Conservation (phyloP, 345 rosid genomes). For the Gossypium rotundifolium region DNA sequence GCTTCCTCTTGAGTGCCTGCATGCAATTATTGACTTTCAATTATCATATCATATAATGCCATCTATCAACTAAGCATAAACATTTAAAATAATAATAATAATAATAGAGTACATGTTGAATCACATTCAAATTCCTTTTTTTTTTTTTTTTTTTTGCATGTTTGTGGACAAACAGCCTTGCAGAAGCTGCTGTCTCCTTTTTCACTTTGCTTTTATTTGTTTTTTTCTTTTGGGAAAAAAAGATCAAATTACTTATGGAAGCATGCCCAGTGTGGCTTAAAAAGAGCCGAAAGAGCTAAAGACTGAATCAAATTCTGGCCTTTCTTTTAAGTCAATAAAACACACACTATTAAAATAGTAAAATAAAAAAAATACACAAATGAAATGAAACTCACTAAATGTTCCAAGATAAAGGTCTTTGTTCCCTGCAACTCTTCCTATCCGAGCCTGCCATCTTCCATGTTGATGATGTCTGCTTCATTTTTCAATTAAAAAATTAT, state of each 20-base stretch:
- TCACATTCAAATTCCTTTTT: not conserved
- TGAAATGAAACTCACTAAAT: conserved; percentile 46
- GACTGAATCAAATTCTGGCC: not conserved
- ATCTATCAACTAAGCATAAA: too few species aligned
- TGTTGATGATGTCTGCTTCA: conserved; percentile 62
- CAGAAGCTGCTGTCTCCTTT: not conserved
- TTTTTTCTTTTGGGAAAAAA: conserved; percentile 1
- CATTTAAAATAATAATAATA: too few species aligned
- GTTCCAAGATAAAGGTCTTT: conserved; percentile 98
- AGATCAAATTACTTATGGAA: not conserved
- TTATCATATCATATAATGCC: not conserved
- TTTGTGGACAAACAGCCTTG: conserved; percentile 12
- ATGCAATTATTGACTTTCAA: not conserved
- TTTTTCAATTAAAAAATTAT: not conserved
- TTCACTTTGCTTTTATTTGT: not conserved
- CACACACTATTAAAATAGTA: not conserved
- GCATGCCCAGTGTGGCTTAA: not conserved
- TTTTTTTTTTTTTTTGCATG: not conserved
- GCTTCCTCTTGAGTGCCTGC: conserved; percentile 98
- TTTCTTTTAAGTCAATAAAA: conserved; percentile 9
- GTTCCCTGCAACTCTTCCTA: conserved; percentile 97
- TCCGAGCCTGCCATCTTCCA: conserved; percentile 99
- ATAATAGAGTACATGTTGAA: not conserved
- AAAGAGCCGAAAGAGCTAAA: conserved; percentile 7
- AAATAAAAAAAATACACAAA: not conserved